Conservation (phyloP, 2,329 filamentous ascomycete species). For the Alternaria solani region DNA sequence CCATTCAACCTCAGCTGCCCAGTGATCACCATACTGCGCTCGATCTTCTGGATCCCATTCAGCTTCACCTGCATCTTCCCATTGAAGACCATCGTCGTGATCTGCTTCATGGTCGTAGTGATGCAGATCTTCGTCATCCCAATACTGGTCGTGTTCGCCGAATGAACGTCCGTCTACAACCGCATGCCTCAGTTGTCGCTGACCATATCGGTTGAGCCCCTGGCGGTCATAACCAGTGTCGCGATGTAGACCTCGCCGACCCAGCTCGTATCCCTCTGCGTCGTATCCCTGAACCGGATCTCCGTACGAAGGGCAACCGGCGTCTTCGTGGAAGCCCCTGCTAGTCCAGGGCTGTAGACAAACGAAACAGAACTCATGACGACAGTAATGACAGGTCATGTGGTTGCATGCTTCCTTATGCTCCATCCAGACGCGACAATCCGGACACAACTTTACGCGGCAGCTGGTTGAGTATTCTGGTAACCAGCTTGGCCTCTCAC, state of each 20-base stretch:
- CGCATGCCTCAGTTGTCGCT: background rate
- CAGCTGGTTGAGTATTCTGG: constrained; percentile 15
- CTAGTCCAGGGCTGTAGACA: constrained; percentile 14
- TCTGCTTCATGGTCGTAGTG: background rate
- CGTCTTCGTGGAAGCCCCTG: background rate
- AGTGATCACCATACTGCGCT: background rate
- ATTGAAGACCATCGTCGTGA: background rate
- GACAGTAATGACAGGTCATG: constrained; percentile 18
- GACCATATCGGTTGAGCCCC: constrained; percentile 8
- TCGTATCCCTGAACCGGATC: constrained; percentile 17
- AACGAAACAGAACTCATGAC: constrained; percentile 24
- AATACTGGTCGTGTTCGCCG: background rate
- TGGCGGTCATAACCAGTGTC: constrained; percentile 11
- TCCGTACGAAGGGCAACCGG: constrained; percentile 13
- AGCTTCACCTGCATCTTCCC: background rate
- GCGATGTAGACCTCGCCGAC: constrained; percentile 10
- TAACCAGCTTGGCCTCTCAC: constrained; percentile 13
- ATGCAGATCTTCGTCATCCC: background rate
- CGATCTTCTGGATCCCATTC: background rate
- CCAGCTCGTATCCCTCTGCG: constrained; percentile 16
- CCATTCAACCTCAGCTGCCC: background rate
- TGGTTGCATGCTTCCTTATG: constrained; percentile 26
- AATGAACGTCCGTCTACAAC: background rate
- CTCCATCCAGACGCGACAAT: constrained; percentile 20
- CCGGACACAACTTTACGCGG: constrained; percentile 25